These are phyloP conservation scores for Xeromyces bisporus DNA, from an alignment of 495 filamentous ascomycete genomes.

Conservation along the genomic window DNA sequence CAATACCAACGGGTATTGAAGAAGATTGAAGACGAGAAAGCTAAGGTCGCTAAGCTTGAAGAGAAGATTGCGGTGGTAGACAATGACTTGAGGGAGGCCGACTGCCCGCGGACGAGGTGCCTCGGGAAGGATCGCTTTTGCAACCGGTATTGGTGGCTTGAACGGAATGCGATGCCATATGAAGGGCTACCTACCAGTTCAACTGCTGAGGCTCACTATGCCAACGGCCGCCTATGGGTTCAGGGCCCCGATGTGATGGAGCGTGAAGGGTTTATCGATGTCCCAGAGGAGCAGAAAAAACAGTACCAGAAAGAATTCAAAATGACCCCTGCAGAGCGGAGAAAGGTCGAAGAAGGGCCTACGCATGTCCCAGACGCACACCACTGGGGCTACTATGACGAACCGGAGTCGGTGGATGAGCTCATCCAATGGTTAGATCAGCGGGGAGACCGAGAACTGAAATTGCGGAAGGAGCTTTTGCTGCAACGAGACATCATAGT, in stretches of 20 bases:
- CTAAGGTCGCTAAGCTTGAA: conserved; percentile 60
- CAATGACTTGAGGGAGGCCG: conserved; percentile 81
- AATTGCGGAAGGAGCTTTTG: conserved; percentile 69
- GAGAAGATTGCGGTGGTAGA: conserved; percentile 69
- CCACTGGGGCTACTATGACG: conserved; percentile 85
- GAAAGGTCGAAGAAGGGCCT: conserved; percentile 67
- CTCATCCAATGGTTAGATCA: conserved; percentile 80
- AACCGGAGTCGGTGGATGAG: conserved; percentile 54
- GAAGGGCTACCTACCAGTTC: conserved; percentile 76
- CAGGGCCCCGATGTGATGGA: conserved; percentile 89
- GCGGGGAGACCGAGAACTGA: conserved; percentile 65
- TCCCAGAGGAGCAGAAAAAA: conserved; percentile 47
- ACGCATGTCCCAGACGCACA: conserved; percentile 60
- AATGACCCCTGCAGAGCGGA: conserved; percentile 70
- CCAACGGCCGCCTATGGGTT: conserved; percentile 90
- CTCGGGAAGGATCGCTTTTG: conserved; percentile 90
- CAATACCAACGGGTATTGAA: conserved; percentile 73
- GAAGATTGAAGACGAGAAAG: conserved; percentile 73
- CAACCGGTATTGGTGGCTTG: conserved; percentile 98
- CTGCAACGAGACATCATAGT: conserved; percentile 60
- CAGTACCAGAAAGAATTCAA: conserved; percentile 46
- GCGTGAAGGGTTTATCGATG: conserved; percentile 66
- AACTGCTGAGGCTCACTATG: conserved; percentile 70
- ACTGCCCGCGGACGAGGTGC: conserved; percentile 75
- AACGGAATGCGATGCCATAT: conserved; percentile 96